These are phyloP conservation scores for Massarina eburnea DNA, from an alignment of 2,329 filamentous ascomycete genomes.

Conservation along the genomic window DNA sequence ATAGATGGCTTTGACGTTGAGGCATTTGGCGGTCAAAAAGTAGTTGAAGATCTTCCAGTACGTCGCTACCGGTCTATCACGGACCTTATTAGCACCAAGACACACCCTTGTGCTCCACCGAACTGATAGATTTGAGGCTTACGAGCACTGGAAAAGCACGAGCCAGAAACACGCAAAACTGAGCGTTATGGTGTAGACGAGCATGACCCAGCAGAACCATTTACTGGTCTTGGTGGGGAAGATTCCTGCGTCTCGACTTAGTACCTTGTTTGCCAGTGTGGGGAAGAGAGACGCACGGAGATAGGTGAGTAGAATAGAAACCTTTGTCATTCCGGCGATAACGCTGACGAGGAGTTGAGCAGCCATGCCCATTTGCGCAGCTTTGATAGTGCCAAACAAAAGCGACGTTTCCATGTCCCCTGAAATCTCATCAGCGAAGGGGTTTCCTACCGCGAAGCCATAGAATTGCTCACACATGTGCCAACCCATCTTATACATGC, in stretches of 20 bases:
- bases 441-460: background rate
- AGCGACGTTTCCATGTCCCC: constrained; percentile 5
- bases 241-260: constrained; percentile 4
- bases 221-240: constrained; percentile 15
- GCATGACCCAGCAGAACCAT: constrained; percentile 18
- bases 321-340: constrained; percentile 15
- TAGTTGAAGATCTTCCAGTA: constrained; percentile 32
- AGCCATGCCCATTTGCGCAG: constrained; percentile 11
- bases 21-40: constrained; percentile 19
- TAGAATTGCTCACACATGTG: constrained; percentile 11
- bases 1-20: constrained; percentile 28
- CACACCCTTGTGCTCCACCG: no score
- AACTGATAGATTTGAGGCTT: no score
- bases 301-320: constrained; percentile 8
- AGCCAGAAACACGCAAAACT: constrained; percentile 10
- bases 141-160: constrained; percentile 19
- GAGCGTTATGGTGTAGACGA: constrained; percentile 12
- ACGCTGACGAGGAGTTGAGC: constrained; percentile 12
- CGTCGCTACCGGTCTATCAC: constrained; percentile 20
- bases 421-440: background rate
- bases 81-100: no score
- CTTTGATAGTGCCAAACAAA: background rate
- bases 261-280: background rate
- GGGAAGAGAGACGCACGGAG: background rate
- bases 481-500: constrained; percentile 13